Percentiles rank a stretch among this genome's conserved stretches.
phyloP scores from a whole-genome alignment of 2,329 filamentous ascomycete genomes.

The Arthrobotrys iridis region DNA sequence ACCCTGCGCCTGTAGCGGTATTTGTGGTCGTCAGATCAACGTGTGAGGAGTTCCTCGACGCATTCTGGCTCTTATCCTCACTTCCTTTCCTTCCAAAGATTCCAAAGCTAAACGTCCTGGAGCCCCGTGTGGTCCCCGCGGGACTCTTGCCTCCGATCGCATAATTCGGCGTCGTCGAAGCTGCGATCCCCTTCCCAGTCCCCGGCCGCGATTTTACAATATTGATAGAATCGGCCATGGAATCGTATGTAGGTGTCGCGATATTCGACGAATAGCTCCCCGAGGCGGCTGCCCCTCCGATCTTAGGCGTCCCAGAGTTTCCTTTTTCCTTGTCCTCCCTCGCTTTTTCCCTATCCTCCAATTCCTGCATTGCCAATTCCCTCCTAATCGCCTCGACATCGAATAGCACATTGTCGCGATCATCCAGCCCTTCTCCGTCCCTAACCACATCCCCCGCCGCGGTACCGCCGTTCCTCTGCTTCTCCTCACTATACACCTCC shows the following conservation, averaged over 20 bases:
- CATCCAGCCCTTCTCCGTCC: conserved; percentile 59
- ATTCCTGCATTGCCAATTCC: conserved; percentile 78
- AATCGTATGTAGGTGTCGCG: conserved; percentile 11
- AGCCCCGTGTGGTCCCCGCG: conserved; percentile 18
- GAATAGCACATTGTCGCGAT: conserved; percentile 74
- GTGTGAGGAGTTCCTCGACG: conserved; percentile 40
- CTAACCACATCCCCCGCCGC: conserved; percentile 60
- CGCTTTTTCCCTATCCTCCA: conserved; percentile 62
- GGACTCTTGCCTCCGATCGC: conserved; percentile 21
- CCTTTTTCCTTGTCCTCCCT: conserved; percentile 74
- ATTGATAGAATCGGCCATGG: conserved; percentile 20
- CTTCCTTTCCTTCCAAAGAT: conserved; percentile 46
- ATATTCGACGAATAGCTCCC: background rate
- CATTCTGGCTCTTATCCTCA: conserved; percentile 25
- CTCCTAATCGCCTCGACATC: conserved; percentile 94
- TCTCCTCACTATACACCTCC: conserved; percentile 58
- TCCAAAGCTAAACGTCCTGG: conserved; percentile 46
- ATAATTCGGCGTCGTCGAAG: conserved; percentile 41
- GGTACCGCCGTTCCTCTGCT: conserved; percentile 63
- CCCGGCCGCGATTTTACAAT: conserved; percentile 60
- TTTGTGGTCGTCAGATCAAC: conserved; percentile 30
- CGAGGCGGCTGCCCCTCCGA: conserved; percentile 66
- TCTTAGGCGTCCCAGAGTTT: conserved; percentile 62
- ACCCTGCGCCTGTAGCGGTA: background rate
- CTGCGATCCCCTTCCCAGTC: conserved; percentile 55